These are phyloP conservation scores for Exophiala viscosa DNA, from an alignment of 2,329 filamentous ascomycete genomes.

Conservation along the genomic window DNA sequence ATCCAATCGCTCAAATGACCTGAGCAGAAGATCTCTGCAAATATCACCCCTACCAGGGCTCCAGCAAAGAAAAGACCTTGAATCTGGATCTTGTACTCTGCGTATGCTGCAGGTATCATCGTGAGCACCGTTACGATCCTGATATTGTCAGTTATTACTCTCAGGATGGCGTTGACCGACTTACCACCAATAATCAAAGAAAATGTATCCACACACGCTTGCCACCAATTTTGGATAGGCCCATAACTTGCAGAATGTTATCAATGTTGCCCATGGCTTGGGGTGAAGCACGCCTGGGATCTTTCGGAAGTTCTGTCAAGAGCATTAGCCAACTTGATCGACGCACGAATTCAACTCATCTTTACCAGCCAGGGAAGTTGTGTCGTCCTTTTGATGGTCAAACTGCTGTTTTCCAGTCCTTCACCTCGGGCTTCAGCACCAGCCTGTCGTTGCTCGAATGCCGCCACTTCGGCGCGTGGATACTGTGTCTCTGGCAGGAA, in stretches of 20 bases:
- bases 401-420: background rate
- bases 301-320: conserved; percentile 9
- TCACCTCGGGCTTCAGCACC: background rate
- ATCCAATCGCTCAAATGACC: conserved; percentile 12
- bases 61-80: conserved; percentile 12
- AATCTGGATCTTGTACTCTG: conserved; percentile 6
- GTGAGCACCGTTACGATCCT: conserved; percentile 6
- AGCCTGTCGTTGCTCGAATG: conserved; percentile 1
- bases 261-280: conserved; percentile 8
- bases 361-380: conserved; percentile 5
- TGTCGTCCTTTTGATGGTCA: conserved; percentile 8
- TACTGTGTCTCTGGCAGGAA: conserved; percentile 13
- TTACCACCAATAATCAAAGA: conserved; percentile 17
- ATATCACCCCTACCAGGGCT: conserved; percentile 4
- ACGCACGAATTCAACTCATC: background rate
- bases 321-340: background rate
- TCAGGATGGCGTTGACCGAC: background rate
- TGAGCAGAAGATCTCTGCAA: conserved; percentile 10
- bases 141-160: background rate
- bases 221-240: conserved; percentile 6
- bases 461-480: conserved; percentile 2
- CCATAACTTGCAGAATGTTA: conserved; percentile 7
- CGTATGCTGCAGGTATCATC: conserved; percentile 12
- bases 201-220: conserved; percentile 8
- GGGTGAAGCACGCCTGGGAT: conserved; percentile 11